Evolutionary conservation across 2,329 filamentous ascomycete genomes (phyloP), one percentile per base, ranked within the genome.

Genomic region (Diaporthe destruens): DNA sequence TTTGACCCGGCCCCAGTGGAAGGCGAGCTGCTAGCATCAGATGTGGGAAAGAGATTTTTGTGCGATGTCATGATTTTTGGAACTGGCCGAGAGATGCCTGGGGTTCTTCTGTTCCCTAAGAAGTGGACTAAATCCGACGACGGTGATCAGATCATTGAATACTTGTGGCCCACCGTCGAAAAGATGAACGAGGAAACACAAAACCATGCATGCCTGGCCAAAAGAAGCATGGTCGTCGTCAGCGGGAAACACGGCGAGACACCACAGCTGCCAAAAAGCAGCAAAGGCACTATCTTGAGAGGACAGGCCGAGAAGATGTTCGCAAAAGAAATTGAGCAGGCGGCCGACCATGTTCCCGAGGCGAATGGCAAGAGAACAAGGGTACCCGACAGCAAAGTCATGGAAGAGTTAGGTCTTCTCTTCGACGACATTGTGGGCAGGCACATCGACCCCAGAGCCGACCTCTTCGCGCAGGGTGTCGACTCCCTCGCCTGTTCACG

Each of bases 1-100:
- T 92, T 93, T 73, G 90, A 92, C 75, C 90, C 91, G 1, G 86
- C 87, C 1, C 87, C 88, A 0, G 78, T 92, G 3, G 91, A 93
- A 78, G 86, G 85, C 2, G 84, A 83, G 0, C 85, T 92, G 6
- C 79, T 84, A 1, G 82, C 85, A 1, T 74, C 72, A 3, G 53
- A 53, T 1, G 59, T 34, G 14, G 85, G 84, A 0, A 78, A 78
- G 14, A 75, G 79, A 1, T 36, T 86, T 1, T 75, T 92, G 0
- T 78, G 82, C 2, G 90, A 92, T 71, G 87, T 87, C 0, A 79
- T 92, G 29, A 84, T 93, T 12, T 92, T 93, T 76, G 91, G 91
- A 0, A 86, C 86, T n/a, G 87, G 86, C 0, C 81, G 80, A 69
- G 84, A 87, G 1, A 89, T 87, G 66, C 86, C 89, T 2, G 91